phyloP scores from a whole-genome alignment of 1,284 basidiomycete species.

The Naganishia albida region DNA sequence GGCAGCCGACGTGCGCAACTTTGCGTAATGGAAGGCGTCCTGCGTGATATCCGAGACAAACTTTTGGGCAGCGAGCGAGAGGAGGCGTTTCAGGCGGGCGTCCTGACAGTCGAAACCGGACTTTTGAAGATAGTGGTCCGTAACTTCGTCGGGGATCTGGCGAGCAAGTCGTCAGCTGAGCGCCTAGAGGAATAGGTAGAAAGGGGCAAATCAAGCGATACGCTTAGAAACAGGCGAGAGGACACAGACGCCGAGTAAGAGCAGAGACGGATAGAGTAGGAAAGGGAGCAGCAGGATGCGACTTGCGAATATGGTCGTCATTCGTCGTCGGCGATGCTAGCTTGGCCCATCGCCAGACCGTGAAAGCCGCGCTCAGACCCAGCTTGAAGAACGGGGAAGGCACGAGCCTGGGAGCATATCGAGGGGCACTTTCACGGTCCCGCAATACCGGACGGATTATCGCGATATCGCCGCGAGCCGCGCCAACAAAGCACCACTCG shows the following conservation, averaged over 20 bases:
- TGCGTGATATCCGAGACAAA: constrained; percentile 96
- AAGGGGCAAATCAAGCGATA: constrained; percentile 12
- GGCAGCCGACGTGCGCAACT: constrained; percentile 71
- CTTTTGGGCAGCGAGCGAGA: constrained; percentile 95
- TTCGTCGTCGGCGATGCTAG: no score
- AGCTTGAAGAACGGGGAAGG: no score
- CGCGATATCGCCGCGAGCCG: no score
- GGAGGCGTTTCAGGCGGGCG: constrained; percentile 72
- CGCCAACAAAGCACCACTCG: no score
- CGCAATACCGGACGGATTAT: no score
- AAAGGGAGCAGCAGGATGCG: neutral
- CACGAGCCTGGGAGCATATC: no score
- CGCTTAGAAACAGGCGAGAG: no score
- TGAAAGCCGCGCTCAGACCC: no score
- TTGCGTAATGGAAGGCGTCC: constrained; percentile 96
- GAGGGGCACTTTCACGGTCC: no score
- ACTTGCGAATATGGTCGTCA: no score
- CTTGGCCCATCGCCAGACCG: no score
- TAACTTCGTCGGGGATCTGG: constrained; percentile 96
- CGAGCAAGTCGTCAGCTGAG: constrained; percentile 1
- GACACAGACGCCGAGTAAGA: no score
- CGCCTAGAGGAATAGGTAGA: neutral
- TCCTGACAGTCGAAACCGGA: constrained; percentile 97
- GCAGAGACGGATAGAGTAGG: neutral
- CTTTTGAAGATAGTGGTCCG: constrained; percentile 93